phyloP scores from a whole-genome alignment of 768 basidiomycete genomes.

The Lentinula lateritia region DNA sequence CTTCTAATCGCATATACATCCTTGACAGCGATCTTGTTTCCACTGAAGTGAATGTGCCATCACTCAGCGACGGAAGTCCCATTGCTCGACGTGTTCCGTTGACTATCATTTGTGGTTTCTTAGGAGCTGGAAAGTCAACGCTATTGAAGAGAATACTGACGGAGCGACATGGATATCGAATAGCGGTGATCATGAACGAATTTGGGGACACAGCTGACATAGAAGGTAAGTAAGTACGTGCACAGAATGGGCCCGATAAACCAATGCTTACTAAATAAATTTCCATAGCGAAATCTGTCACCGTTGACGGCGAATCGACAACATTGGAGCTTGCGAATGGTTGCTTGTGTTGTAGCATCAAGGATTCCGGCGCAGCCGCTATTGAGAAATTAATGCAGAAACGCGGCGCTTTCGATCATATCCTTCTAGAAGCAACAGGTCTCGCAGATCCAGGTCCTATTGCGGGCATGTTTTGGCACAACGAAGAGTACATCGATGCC shows the following conservation, averaged over 20 bases:
- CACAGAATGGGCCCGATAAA: background rate
- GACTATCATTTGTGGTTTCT: constrained; percentile 92
- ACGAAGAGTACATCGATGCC: constrained; percentile 58
- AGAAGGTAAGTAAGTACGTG: constrained; percentile 32
- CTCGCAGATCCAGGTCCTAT: constrained; percentile 95
- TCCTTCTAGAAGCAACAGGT: constrained; percentile 93
- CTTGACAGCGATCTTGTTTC: constrained; percentile 11
- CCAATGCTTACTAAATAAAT: background rate
- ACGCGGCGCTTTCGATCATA: constrained; percentile 90
- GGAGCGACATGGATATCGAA: constrained; percentile 89
- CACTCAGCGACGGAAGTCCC: background rate
- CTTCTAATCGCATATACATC: constrained; percentile 10
- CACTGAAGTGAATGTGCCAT: constrained; percentile 16
- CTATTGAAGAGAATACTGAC: constrained; percentile 88
- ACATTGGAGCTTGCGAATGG: constrained; percentile 91
- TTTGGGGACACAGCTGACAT: constrained; percentile 82
- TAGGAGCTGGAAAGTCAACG: constrained; percentile 94
- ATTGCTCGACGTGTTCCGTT: constrained; percentile 55
- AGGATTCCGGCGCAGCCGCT: constrained; percentile 87
- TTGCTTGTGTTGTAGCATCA: constrained; percentile 97
- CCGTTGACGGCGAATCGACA: constrained; percentile 59
- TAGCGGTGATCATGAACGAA: constrained; percentile 98
- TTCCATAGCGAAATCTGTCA: constrained; percentile 74
- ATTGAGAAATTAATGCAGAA: constrained; percentile 88
- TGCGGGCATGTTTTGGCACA: constrained; percentile 82